Evolutionary conservation across 2,329 filamentous ascomycete genomes (phyloP).

Genomic region (Ophiocordyceps camponoti-leonardi): DNA sequence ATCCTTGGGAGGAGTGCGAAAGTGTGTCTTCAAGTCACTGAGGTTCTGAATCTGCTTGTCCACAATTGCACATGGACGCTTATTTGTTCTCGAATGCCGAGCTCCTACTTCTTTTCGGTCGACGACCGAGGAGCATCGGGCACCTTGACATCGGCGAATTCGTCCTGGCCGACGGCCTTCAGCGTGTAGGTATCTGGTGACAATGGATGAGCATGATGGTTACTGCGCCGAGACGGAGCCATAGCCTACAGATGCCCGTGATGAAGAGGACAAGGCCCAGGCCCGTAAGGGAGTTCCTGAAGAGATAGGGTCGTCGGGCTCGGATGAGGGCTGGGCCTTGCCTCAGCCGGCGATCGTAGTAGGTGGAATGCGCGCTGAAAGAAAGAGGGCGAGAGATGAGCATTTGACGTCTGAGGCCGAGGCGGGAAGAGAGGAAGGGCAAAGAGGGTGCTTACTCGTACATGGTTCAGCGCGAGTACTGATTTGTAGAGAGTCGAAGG

Average conservation of each 20-base stretch:
- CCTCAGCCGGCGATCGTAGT: slow-evolving; percentile 79
- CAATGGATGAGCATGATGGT: not conserved
- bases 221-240: slow-evolving; percentile 3
- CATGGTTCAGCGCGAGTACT: not conserved
- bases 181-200: slow-evolving; percentile 47
- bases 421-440: not conserved
- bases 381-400: slow-evolving; percentile 4
- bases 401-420: not conserved
- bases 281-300: slow-evolving; percentile 78
- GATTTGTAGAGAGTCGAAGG: not conserved
- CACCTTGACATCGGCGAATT: slow-evolving; percentile 89
- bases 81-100: too few relatives aligned
- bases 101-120: slow-evolving; percentile 9
- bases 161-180: slow-evolving; percentile 79
- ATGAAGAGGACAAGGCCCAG: slow-evolving; percentile 57
- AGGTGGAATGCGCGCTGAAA: slow-evolving; percentile 42
- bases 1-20: too few relatives aligned
- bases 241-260: slow-evolving; percentile 67
- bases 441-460: not conserved
- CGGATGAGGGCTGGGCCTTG: slow-evolving; percentile 82
- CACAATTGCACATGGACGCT: too few relatives aligned
- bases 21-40: not conserved
- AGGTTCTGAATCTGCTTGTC: not conserved
- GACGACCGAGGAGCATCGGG: slow-evolving; percentile 50
- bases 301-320: slow-evolving; percentile 76